Base-by-base conservation (phyloP, 2,329 filamentous ascomycete genomes). In the Aspergillus latus region DNA sequence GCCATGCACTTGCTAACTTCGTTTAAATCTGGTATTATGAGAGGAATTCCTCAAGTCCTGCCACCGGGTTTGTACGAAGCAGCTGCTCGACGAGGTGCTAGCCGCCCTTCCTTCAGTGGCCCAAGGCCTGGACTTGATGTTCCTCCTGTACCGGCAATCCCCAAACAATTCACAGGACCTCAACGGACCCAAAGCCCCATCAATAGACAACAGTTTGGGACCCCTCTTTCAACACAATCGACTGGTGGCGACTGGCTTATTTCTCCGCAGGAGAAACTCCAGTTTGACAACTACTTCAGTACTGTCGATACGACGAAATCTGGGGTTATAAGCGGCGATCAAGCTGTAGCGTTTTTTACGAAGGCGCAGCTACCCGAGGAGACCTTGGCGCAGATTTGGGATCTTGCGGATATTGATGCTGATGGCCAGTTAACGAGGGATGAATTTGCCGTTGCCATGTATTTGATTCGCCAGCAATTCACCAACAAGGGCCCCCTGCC, bases 391-490 rank as follows among this genome's bases (percentile, higher is more conserved):
- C 90, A 95, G 66, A 96, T 99, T 61, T 99, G 94, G 94, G 94
- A 99, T 72, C 84, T 99, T 30, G 88, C 94, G 11, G 94, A 99
- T 74, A 91, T 97, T 74, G 91, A 90, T 68, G 94, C 91, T 6
- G 89, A 92, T 64, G 94, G 94, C 9, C 87, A 88, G 56, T 79
- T 99, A 55, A 92, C 83, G 46, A 86, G 85, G 65, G 94, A 99
- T 64, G 92, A 96, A 66, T 99, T 99, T 70, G 92, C 94, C 0
- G 92, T 99, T 46, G 93, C 94, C 52, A 97, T 99, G 92, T 95
- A 95, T 70, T 81, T 99, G 49, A 97, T 99, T 66, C 85, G 92
- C 59, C 90, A 96, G 71, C 92, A 97, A 72, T 84, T 92, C 52
- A 88, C 83, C 62, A 88, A 87, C 60, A 85, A 85, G 56, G 85